Evolutionary conservation across 108 stramenopile species (phyloP), one percentile per base, ranked within the genome.

Genomic region (Aureococcus anophagefferens): DNA sequence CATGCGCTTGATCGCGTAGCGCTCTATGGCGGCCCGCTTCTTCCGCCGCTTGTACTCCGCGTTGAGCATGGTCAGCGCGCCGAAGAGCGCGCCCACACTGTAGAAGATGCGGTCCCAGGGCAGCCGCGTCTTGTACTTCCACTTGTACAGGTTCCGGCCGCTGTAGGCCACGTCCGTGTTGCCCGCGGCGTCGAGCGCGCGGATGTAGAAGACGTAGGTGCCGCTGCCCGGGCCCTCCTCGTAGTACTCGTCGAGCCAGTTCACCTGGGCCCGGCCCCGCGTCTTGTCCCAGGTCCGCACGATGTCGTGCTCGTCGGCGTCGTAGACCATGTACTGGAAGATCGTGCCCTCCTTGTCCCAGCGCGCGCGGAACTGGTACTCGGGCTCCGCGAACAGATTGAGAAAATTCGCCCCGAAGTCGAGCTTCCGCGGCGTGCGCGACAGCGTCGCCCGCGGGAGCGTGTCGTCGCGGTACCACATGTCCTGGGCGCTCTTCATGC

Each of bases 391-490:
- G 34, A 69, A 31, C 14, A 69, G 1, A 0, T 18, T 36, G 15
- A 14, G 3, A 0, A 37, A 30, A 15, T 13, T 18, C 13, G 3
- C 18, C 7, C 29, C 29, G 35, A 46, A 46, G 77, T 76, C 35
- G 35, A 63, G n/a, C 75, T 79, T 76, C 46, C 33, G 63, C 18
- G 90, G 89, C 9, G 13, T 13, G 33, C 77, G 80, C 30, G 36
- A 62, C 4, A 92, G 85, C 63, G 71, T 37, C n/a, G 90, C 84
- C 62, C 74, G 71, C 31, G 91, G 91, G 68, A 82, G 67, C 46
- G 71, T 65, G 46, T 89, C 88, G 67, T 92, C 91, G 44, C 91
- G 77, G 33, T 81, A 67, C 91, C 91, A 92, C 17, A 84, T 83
- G 71, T 92, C 90, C 30, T 75, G 72, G 46, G 51, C 25, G 0